Evolutionary conservation across 108 stramenopile species (phyloP).

Genomic region (Cyclotella sp.): DNA sequence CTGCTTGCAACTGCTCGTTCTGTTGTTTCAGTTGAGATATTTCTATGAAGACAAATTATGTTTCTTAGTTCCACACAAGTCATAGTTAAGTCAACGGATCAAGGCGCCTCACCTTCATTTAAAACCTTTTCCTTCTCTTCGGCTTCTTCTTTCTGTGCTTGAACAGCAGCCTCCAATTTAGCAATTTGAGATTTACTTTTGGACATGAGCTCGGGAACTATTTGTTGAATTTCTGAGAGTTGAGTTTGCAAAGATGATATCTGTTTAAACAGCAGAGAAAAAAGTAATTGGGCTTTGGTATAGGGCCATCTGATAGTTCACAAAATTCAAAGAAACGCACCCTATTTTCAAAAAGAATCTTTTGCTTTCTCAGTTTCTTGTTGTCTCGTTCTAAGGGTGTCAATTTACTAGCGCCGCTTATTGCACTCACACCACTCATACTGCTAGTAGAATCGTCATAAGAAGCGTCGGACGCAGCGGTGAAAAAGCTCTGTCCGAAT

Average conservation of each 20-base stretch:
- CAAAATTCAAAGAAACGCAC: background rate
- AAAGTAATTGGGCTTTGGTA: background rate
- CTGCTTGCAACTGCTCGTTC: slow-evolving; percentile 46
- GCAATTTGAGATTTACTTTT: slow-evolving; percentile 49
- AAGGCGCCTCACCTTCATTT: slow-evolving; percentile 4
- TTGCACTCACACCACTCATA: slow-evolving; percentile 22
- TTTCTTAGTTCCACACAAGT: background rate
- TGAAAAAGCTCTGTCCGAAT: slow-evolving; percentile 15
- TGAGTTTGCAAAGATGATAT: slow-evolving; percentile 45
- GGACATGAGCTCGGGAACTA: slow-evolving; percentile 50
- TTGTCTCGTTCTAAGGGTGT: slow-evolving; percentile 36
- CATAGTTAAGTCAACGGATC: too few species aligned
- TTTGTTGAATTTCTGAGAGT: slow-evolving; percentile 49
- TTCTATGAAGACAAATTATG: slow-evolving; percentile 12
- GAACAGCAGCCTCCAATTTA: slow-evolving; percentile 32
- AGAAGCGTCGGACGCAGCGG: slow-evolving; percentile 3
- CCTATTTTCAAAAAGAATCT: slow-evolving; percentile 38
- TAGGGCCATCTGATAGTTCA: background rate
- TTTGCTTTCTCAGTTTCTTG: slow-evolving; percentile 43
- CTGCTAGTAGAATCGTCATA: background rate
- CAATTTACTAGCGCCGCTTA: slow-evolving; percentile 14
- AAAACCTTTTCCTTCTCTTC: slow-evolving; percentile 22
- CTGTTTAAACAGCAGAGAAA: background rate
- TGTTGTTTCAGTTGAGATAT: slow-evolving; percentile 32
- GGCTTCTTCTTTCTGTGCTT: slow-evolving; percentile 26